Percentiles rank a stretch among this genome's conserved stretches.
Conservation (phyloP, 805 yeast species). For the Ogataea pini region DNA sequence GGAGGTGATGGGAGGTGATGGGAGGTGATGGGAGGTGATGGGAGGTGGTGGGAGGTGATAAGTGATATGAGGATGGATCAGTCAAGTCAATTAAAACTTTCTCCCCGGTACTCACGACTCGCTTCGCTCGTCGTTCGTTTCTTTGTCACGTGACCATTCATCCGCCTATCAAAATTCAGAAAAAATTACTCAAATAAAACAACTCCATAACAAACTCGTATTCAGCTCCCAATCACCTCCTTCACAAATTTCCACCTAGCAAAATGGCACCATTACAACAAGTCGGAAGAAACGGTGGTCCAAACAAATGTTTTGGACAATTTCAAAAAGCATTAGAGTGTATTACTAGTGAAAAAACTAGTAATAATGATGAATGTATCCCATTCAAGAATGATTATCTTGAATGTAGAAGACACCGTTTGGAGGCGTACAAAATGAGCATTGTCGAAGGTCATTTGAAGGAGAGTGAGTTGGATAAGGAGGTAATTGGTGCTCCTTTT, state of each 20-base stretch:
- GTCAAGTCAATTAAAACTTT: no score
- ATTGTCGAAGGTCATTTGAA: conserved; percentile 36
- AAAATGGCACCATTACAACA: conserved; percentile 36
- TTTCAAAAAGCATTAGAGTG: conserved; percentile 42
- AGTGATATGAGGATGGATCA: no score
- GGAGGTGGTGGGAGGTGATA: no score
- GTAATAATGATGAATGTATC: conserved; percentile 35
- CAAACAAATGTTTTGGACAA: conserved; percentile 39
- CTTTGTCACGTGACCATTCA: no score
- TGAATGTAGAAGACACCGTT: conserved; percentile 40
- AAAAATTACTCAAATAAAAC: no score
- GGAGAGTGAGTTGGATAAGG: conserved; percentile 31
- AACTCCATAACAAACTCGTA: no score
- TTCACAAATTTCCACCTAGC: no score
- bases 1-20: no score
- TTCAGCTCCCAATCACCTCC: no score
- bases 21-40: no score
- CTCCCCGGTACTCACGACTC: no score
- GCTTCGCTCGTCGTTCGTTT: not conserved
- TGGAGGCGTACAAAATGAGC: conserved; percentile 39
- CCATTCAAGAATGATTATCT: conserved; percentile 36
- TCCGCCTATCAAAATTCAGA: not conserved
- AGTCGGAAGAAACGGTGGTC: conserved; percentile 39
- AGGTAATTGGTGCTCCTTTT: conserved; percentile 40
- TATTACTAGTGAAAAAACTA: conserved; percentile 36